phyloP scores from a whole-genome alignment of 176 grass and related monocot genomes.

The Neostapfia colusana region DNA sequence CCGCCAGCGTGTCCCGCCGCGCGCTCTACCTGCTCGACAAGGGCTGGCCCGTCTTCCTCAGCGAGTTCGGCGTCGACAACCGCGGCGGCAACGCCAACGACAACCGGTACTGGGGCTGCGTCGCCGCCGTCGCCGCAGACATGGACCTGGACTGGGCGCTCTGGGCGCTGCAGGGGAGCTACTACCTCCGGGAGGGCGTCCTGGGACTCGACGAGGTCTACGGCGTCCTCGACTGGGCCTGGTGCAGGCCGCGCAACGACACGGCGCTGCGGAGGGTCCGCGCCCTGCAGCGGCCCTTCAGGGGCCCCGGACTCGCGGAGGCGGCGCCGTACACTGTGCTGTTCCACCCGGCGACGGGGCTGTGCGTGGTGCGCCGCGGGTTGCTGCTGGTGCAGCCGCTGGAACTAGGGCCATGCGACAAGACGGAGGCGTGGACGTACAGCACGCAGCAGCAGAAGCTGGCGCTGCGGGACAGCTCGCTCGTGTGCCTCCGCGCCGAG shows the following conservation, averaged over 20 bases:
- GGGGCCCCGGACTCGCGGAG: constrained; percentile 54
- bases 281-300: constrained; percentile 61
- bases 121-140: constrained; percentile 45
- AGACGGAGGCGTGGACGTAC: constrained; percentile 49
- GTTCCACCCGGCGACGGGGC: constrained; percentile 72
- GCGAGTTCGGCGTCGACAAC: constrained; percentile 90
- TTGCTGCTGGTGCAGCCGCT: neutral
- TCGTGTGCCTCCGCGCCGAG: constrained; percentile 54
- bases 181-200: constrained; percentile 69
- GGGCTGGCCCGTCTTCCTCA: constrained; percentile 60
- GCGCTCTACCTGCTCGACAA: constrained; percentile 66
- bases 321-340: constrained; percentile 45
- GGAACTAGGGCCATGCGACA: constrained; percentile 52
- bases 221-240: constrained; percentile 57
- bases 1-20: constrained; percentile 36
- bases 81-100: constrained; percentile 61
- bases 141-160: constrained; percentile 60
- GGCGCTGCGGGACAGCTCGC: constrained; percentile 13
- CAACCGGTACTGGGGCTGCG: constrained; percentile 68
- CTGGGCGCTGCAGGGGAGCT: constrained; percentile 83
- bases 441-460: constrained; percentile 28
- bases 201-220: constrained; percentile 59
- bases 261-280: constrained; percentile 50
- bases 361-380: constrained; percentile 38
- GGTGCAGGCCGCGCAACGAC: constrained; percentile 48